Percentiles rank a stretch among this genome's conserved stretches.
phyloP scores from a whole-genome alignment of 768 basidiomycete genomes.

The Rhizopogon sp. region DNA sequence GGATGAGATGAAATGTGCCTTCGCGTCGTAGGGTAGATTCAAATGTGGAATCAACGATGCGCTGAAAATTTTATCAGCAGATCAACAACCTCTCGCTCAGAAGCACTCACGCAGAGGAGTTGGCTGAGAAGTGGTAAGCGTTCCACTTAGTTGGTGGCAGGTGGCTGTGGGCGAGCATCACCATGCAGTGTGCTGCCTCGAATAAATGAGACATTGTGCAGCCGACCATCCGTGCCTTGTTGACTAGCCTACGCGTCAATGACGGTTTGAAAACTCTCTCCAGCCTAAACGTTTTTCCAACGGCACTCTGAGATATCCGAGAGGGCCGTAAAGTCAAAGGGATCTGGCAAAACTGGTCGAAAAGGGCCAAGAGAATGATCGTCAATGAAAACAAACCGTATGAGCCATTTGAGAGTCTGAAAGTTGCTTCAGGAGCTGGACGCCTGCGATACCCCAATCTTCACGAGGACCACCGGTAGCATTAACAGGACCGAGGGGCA shows the following conservation, averaged over 20 bases:
- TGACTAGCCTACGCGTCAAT: constrained; percentile 7
- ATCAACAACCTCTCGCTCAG: neutral
- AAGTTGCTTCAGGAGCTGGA: constrained; percentile 10
- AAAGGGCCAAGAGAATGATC: neutral
- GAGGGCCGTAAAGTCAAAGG: constrained; percentile 1
- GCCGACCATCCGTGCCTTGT: constrained; percentile 7
- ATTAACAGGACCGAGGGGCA: constrained; percentile 19
- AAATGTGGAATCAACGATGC: neutral
- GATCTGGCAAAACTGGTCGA: neutral
- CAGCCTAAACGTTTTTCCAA: constrained; percentile 3
- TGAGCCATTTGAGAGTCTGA: constrained; percentile 1
- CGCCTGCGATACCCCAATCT: constrained; percentile 14
- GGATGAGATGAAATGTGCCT: neutral
- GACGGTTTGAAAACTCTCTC: constrained; percentile 5
- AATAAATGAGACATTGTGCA: constrained; percentile 13
- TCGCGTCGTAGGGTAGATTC: neutral
- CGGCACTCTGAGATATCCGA: constrained; percentile 6
- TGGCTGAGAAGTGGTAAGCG: neutral
- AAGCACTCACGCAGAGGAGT: neutral
- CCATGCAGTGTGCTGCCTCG: constrained; percentile 19
- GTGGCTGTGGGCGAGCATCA: constrained; percentile 5
- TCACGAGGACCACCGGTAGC: constrained; percentile 17
- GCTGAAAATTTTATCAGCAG: neutral
- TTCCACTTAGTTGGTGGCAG: neutral
- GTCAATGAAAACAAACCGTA: constrained; percentile 3